Evolutionary conservation across 164 flowering plant genomes (phyloP).

Genomic region (Magnolia changhungtana): DNA sequence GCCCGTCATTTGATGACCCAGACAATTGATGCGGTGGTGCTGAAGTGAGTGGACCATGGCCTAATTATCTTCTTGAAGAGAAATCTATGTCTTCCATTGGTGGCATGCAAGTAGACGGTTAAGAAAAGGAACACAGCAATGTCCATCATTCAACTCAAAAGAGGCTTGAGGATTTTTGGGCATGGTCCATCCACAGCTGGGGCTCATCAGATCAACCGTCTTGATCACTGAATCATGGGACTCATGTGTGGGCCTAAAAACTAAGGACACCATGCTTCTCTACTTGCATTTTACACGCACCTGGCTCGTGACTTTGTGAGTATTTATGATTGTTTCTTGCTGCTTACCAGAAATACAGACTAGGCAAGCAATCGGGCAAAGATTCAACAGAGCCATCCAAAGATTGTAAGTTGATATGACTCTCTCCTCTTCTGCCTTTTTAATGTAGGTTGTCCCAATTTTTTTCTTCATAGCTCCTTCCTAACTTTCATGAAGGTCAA

Average conservation of each 20-base stretch:
- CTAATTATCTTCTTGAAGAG: neutral
- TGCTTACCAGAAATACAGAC: slow-evolving; percentile 58
- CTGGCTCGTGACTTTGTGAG: neutral
- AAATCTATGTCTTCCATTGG: neutral
- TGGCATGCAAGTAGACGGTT: neutral
- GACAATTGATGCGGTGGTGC: too few relatives aligned
- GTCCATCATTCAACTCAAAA: neutral
- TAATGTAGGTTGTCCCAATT: too few relatives aligned
- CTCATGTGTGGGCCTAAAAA: neutral
- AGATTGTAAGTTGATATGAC: slow-evolving; percentile 43
- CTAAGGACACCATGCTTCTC: neutral
- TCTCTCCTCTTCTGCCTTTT: neutral
- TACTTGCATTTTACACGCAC: neutral
- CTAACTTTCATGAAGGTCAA: neutral
- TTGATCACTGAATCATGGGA: neutral
- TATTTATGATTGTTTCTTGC: slow-evolving; percentile 14
- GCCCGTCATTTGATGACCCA: too few relatives aligned
- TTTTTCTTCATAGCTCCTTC: neutral
- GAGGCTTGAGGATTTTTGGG: too few relatives aligned
- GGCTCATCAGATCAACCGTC: neutral
- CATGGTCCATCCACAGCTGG: too few relatives aligned
- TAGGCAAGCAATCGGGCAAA: slow-evolving; percentile 67
- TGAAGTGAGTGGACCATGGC: neutral
- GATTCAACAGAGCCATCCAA: slow-evolving; percentile 44
- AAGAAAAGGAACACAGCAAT: slow-evolving; percentile 1